A percentile compares a stretch with the other conserved stretches of the same genome.
These are phyloP conservation scores for Stagonosporopsis rhizophila DNA, from an alignment of 2,329 filamentous ascomycete genomes.

Conservation along the genomic window DNA sequence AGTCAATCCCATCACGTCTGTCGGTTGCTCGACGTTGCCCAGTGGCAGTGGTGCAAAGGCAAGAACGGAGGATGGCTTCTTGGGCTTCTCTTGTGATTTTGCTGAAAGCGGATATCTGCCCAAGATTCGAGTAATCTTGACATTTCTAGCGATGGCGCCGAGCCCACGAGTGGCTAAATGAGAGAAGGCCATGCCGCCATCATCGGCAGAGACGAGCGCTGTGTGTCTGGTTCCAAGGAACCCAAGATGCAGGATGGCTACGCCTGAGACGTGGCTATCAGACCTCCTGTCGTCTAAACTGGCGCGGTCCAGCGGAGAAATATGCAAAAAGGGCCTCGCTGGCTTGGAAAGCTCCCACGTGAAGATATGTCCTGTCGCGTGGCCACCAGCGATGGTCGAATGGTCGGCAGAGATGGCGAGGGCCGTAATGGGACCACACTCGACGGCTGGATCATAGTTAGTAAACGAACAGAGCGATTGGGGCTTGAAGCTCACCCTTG, in stretches of 20 bases:
- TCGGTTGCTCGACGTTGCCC: conserved; percentile 90
- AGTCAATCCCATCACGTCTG: conserved; percentile 86
- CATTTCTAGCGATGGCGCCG: conserved; percentile 80
- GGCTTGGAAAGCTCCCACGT: conserved; percentile 91
- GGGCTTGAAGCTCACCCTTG: conserved; percentile 66
- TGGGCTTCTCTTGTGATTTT: conserved; percentile 66
- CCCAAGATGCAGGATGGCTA: conserved; percentile 85
- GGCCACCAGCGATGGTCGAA: conserved; percentile 86
- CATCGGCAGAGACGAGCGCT: conserved; percentile 92
- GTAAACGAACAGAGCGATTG: background rate
- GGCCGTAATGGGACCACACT: conserved; percentile 86
- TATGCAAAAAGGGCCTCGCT: conserved; percentile 87
- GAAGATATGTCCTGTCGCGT: conserved; percentile 89
- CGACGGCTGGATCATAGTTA: conserved; percentile 69
- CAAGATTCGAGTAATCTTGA: conserved; percentile 89
- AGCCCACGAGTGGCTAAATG: conserved; percentile 92
- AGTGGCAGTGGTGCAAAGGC: conserved; percentile 89
- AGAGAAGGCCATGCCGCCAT: conserved; percentile 96
- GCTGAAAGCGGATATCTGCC: conserved; percentile 84
- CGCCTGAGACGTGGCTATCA: conserved; percentile 83
- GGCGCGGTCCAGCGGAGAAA: conserved; percentile 74
- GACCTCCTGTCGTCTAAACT: conserved; percentile 69
- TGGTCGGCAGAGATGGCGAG: conserved; percentile 94
- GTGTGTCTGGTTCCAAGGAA: conserved; percentile 94
- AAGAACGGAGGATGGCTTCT: conserved; percentile 93